Base-by-base conservation (phyloP, 2,329 filamentous ascomycete species). In the Hypoxylon sp. region DNA sequence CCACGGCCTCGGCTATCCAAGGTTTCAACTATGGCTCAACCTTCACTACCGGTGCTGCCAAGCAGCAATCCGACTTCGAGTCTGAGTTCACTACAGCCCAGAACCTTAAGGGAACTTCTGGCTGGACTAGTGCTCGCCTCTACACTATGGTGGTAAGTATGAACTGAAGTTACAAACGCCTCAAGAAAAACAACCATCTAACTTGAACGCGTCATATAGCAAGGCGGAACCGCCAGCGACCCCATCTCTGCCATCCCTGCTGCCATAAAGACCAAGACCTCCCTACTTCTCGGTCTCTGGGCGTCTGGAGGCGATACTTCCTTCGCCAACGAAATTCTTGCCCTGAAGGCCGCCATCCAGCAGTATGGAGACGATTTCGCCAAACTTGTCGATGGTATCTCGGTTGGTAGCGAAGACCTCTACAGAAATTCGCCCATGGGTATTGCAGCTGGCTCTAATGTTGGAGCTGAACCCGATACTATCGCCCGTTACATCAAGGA, bases 271-370 rank as follows among this genome's bases (percentile, higher is more conserved):
- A 93, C 93, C 75, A 87, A 93, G 74, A 97, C 93, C 1, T 86
- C 86, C 47, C 86, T 98, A 26, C 87, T 98, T 10, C 88, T 97
- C 11, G 94, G 94, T 73, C 83, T 98, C 55, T 97, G 94, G 94
- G 88, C 89, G 9, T 95, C 93, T 0, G 91, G 85, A 44, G 90
- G 90, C 54, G 82, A 87, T 60, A 84, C 81, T 4, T 79, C 78
- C 22, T 90, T 97, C 79, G 81, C 86, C 78, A 92, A 93, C 78
- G 94, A 97, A 82, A 82, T 97, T 52, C 78, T 84, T 2, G 93
- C 94, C 13, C 85, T 97, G 53, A 87, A 87, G 78, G 81, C 84
- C 47, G 92, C 93, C 72, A 91, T 94, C 71, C 72, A 80, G 53
- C 84, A 89, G 76, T 94, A 94, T 78, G 93, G 92, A 63, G 80